Evolutionary conservation across 2,329 filamentous ascomycete genomes (phyloP), one percentile per base, ranked within the genome.

Genomic region (Ophiostoma sp.): DNA sequence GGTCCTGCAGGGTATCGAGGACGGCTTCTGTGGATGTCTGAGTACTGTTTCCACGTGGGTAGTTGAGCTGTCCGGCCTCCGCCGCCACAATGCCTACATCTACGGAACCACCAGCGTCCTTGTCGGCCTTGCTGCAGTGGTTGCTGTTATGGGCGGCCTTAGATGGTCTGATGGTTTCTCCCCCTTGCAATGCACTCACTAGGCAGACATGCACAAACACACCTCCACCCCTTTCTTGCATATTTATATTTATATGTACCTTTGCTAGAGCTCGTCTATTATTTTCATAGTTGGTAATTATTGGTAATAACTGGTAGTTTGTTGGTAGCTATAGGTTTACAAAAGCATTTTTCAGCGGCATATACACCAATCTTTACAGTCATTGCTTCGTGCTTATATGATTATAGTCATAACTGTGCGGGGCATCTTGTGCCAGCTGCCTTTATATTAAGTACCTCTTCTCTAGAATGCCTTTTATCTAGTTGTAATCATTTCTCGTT

Each of bases 71-170:
- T 82, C 82, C 69, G 80, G 81, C 4, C 75, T 90, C 71, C 78
- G 82, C 68, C 76, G 78, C 31, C 74, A 77, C 5, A 76, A 80
- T 77, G 86, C 89, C 2, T 96, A 94, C 80, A 72, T 86, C 0
- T 95, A 95, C 75, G 90, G 88, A 0, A 73, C 76, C 0, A 77
- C 79, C 27, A 94, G 90, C 75, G 84, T 94, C 2, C 76, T 82
- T 0, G 81, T 81, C 0, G 87, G 85, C 2, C 76, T 93, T 71
- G 82, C 81, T 13, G 74, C 90, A 13, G 78, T 91, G 83, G 83
- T 93, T 33, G 81, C 87, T 0, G 84, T 94, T 23, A 92, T 94
- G 88, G 92, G 92, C 0, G 88, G 89, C 71, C 79, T 94, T 76
- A 80, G 85, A 72, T 96, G 92, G 92, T 89, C 83, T 36, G 78